These are phyloP conservation scores for Middelhovenomyces tepae DNA, from an alignment of 805 yeast genomes.

Conservation along the genomic window DNA sequence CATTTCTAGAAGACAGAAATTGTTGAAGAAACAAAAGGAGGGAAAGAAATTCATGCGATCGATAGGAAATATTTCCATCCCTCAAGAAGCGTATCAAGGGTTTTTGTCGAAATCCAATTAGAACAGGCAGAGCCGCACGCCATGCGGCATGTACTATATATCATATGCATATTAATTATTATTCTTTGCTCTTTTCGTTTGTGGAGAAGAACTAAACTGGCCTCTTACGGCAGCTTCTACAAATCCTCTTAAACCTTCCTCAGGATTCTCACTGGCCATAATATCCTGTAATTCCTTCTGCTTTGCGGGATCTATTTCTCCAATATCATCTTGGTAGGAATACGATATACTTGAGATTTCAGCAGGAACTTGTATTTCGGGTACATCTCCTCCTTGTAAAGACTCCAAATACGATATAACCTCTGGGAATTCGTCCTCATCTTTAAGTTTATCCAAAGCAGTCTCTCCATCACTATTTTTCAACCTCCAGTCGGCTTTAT, in stretches of 20 bases:
- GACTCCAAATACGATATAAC: slow-evolving; percentile 53
- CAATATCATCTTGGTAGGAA: slow-evolving; percentile 16
- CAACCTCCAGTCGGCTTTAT: slow-evolving; percentile 55
- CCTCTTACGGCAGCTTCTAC: slow-evolving; percentile 48
- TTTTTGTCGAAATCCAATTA: slow-evolving; percentile 38
- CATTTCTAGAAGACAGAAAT: slow-evolving; percentile 78
- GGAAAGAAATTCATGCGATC: slow-evolving; percentile 83
- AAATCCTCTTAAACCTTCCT: slow-evolving; percentile 61
- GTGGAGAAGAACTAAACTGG: slow-evolving; percentile 1
- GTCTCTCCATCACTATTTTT: slow-evolving; percentile 71
- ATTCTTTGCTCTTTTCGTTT: slow-evolving; percentile 2
- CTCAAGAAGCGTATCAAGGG: slow-evolving; percentile 83
- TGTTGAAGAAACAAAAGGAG: slow-evolving; percentile 81
- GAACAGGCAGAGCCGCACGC: background rate
- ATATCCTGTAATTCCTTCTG: slow-evolving; percentile 58
- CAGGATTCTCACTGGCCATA: slow-evolving; percentile 72
- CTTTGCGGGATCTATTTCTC: slow-evolving; percentile 34
- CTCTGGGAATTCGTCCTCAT: slow-evolving; percentile 81
- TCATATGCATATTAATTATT: slow-evolving; percentile 8
- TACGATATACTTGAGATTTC: slow-evolving; percentile 20
- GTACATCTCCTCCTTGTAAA: slow-evolving; percentile 27
- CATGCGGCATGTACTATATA: slow-evolving; percentile 6
- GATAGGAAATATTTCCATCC: slow-evolving; percentile 67
- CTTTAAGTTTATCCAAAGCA: slow-evolving; percentile 63
- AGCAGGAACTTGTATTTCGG: slow-evolving; percentile 21